Evolutionary conservation across 2,329 filamentous ascomycete species (phyloP).

Genomic region (Botryotinia globosa): DNA sequence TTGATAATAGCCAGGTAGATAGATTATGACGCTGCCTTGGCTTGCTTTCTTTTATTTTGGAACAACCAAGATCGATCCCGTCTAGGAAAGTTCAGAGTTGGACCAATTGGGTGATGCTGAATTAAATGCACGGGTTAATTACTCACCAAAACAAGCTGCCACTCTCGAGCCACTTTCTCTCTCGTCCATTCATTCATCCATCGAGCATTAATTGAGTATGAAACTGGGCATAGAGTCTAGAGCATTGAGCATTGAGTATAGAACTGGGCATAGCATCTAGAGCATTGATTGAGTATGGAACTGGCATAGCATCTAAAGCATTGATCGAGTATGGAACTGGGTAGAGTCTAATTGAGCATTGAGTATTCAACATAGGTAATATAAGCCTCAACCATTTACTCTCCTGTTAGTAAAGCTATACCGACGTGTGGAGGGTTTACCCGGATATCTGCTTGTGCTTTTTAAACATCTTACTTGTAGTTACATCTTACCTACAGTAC

Average conservation of each 20-base stretch:
- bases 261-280: too few species aligned
- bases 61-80: slow-evolving; percentile 12
- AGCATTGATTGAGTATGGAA: too few species aligned
- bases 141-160: background rate
- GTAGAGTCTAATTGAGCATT: too few species aligned
- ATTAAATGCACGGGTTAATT: background rate
- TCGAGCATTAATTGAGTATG: background rate
- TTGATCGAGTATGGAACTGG: too few species aligned
- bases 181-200: background rate
- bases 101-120: background rate
- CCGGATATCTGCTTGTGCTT: background rate
- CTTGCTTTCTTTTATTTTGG: slow-evolving; percentile 1
- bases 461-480: background rate
- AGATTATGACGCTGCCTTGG: slow-evolving; percentile 17
- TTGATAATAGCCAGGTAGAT: background rate
- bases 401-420: background rate
- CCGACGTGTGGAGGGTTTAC: background rate
- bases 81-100: background rate
- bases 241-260: too few species aligned
- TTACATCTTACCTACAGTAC: background rate
- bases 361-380: background rate
- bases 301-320: too few species aligned
- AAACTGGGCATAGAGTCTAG: background rate
- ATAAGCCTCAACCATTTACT: background rate
- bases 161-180: background rate